These are phyloP conservation scores for Saturnispora sekii DNA, from an alignment of 805 yeast genomes.

Conservation along the genomic window DNA sequence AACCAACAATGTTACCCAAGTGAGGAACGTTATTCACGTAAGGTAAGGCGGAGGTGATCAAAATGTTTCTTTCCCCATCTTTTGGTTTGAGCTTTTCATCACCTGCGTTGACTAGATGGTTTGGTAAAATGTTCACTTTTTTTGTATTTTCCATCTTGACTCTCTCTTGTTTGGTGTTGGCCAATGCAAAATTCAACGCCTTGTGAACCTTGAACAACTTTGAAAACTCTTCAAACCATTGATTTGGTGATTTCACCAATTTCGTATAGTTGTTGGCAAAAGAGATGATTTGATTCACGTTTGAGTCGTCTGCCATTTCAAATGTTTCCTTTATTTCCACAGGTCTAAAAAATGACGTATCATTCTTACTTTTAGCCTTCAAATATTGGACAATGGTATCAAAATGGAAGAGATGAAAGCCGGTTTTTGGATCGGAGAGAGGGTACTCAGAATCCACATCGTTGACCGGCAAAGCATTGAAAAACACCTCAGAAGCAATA, in stretches of 20 bases:
- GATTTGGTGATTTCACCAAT: conserved; percentile 10
- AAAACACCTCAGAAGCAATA: conserved; percentile 16
- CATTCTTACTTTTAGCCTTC: conserved; percentile 25
- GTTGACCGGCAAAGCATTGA: conserved; percentile 3
- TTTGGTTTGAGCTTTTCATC: conserved; percentile 49
- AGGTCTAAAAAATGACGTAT: conserved; percentile 31
- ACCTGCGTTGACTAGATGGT: conserved; percentile 10
- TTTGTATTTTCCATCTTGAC: conserved; percentile 35
- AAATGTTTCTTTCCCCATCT: conserved; percentile 63
- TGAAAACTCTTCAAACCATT: conserved; percentile 37
- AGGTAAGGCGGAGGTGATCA: conserved; percentile 94
- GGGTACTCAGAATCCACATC: conserved; percentile 5
- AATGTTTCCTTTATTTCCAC: conserved; percentile 45
- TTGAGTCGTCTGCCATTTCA: conserved; percentile 22
- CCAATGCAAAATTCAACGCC: conserved; percentile 38
- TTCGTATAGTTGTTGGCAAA: conserved; percentile 49
- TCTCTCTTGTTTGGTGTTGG: conserved; percentile 36
- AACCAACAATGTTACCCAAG: conserved; percentile 93
- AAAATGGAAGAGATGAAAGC: conserved; percentile 48
- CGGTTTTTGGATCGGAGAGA: conserved; percentile 27
- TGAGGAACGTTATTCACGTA: conserved; percentile 98
- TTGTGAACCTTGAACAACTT: conserved; percentile 30
- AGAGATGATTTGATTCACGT: conserved; percentile 47
- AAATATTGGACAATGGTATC: conserved; percentile 63
- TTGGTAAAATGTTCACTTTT: conserved; percentile 16